phyloP scores from a whole-genome alignment of 1,284 basidiomycete species.

The Sanghuangporus weigelae region DNA sequence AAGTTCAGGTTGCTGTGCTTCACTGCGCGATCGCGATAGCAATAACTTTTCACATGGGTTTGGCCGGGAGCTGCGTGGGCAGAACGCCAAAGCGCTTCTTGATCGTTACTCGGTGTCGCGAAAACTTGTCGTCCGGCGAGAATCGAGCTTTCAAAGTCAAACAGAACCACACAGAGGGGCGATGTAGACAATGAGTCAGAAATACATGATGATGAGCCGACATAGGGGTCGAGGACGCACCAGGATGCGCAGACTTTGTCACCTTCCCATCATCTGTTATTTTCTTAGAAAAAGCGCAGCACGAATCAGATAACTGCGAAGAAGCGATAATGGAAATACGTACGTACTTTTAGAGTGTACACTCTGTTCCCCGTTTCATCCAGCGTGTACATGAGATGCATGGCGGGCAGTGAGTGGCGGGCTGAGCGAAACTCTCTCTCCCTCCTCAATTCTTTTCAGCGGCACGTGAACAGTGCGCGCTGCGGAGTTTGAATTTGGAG shows the following conservation, averaged over 20 bases:
- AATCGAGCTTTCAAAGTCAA: slow-evolving; percentile 68
- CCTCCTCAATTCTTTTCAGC: too few species aligned
- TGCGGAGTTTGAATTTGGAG: too few species aligned
- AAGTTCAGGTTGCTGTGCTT: too few species aligned
- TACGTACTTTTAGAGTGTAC: slow-evolving; percentile 83
- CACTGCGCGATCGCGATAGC: neutral
- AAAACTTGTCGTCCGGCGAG: slow-evolving; percentile 98
- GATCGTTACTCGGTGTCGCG: slow-evolving; percentile 89
- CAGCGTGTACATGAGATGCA: slow-evolving; percentile 94
- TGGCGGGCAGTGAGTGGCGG: slow-evolving; percentile 27
- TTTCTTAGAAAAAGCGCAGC: slow-evolving; percentile 56
- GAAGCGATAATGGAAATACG: neutral
- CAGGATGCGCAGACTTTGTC: slow-evolving; percentile 93
- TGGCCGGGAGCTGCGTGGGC: slow-evolving; percentile 83
- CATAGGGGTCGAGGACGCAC: slow-evolving; percentile 37
- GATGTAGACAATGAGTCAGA: neutral
- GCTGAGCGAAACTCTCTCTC: neutral
- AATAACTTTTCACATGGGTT: slow-evolving; percentile 66
- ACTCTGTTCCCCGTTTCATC: slow-evolving; percentile 76
- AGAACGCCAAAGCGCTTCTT: slow-evolving; percentile 88
- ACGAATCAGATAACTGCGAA: neutral
- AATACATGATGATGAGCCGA: neutral
- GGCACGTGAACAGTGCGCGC: too few species aligned
- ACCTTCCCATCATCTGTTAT: slow-evolving; percentile 71
- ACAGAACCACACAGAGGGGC: neutral